Base-by-base conservation (phyloP, 495 filamentous ascomycete species). In the Amorphotheca resinae region DNA sequence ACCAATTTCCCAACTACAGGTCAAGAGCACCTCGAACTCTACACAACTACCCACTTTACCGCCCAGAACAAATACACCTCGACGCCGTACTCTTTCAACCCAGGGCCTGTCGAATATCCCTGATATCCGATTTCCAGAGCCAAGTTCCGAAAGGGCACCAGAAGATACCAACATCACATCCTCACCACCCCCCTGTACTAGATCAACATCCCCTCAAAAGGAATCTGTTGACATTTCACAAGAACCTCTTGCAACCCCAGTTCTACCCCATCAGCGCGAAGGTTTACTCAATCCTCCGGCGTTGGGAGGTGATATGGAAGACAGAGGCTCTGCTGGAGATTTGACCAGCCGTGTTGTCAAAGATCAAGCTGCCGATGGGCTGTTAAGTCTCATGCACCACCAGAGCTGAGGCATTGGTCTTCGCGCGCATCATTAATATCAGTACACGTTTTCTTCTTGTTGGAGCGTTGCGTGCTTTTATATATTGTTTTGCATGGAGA, bases 1-100 rank as follows among this genome's bases (percentile, higher is more conserved):
- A 9, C 67, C 69, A 8, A 58, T 74, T 14, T 49, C 38, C 16
- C 46, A 23, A 6, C 53, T 52, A 17, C 23, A 55, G 42, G 44
- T 55, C 20, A 23, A 25, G 1, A 42, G 34, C 14, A 17, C 37
- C 14, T 9, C 28, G n/a, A 20, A 17, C 12, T 30, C 25, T 9
- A 6, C 22, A 17, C 16, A 26, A 9, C 6, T 26, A 5, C 14
- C 48, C 15, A 12, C 26, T 12, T 9, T 28, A 16, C 31, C 33
- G 18, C 2, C 17, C 41, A 9, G 1, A 3, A 4, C 39, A 15
- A 4, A 23, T 2, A 23, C 34, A 6, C 21, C 41, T 9, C 26
- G 21, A 12, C 22, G 30, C 15, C 35, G 14, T 9, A 18, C 12
- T 22, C 30, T 14, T 15, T 23, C 11, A 4, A 15, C 15, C 37